Conservation (phyloP, 306 rosid species). For the Abrus pulchellus region DNA sequence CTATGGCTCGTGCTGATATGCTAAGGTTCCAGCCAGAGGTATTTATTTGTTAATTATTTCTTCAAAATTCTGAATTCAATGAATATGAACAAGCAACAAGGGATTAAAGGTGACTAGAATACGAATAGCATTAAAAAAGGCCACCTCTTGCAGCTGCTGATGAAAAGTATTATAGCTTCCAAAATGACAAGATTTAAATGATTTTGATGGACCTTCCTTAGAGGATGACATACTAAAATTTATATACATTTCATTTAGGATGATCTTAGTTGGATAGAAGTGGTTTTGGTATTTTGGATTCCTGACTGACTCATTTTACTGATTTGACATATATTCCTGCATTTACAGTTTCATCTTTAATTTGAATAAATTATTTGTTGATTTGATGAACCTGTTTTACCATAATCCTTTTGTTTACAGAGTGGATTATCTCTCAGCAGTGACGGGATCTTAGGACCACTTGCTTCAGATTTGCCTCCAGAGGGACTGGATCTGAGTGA, state of each 20-base stretch:
- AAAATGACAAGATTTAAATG: constrained; percentile 29
- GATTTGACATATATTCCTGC: constrained; percentile 1
- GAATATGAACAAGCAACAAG: constrained; percentile 24
- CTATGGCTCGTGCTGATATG: constrained; percentile 99
- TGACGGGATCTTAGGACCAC: constrained; percentile 85
- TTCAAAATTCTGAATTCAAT: constrained; percentile 13
- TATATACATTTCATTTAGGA: not conserved
- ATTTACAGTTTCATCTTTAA: constrained; percentile 18
- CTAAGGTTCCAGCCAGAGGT: constrained; percentile 96
- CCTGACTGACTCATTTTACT: not conserved
- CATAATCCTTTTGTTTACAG: constrained; percentile 54
- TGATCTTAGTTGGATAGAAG: not conserved
- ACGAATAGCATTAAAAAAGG: constrained; percentile 11
- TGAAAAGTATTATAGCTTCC: not conserved
- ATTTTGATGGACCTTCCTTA: not conserved
- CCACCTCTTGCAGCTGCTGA: constrained; percentile 19
- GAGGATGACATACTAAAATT: not conserved
- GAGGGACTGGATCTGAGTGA: constrained; percentile 84
- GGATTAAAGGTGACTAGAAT: constrained; percentile 10
- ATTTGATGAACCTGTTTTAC: constrained; percentile 27
- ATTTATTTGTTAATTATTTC: constrained; percentile 46
- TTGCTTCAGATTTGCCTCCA: constrained; percentile 75
- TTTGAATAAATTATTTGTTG: constrained; percentile 13
- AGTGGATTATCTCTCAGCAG: constrained; percentile 84
- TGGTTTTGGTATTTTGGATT: constrained; percentile 7